Evolutionary conservation across 1,139 yeast genomes (phyloP).

Genomic region (Zygoascus hellenicus): DNA sequence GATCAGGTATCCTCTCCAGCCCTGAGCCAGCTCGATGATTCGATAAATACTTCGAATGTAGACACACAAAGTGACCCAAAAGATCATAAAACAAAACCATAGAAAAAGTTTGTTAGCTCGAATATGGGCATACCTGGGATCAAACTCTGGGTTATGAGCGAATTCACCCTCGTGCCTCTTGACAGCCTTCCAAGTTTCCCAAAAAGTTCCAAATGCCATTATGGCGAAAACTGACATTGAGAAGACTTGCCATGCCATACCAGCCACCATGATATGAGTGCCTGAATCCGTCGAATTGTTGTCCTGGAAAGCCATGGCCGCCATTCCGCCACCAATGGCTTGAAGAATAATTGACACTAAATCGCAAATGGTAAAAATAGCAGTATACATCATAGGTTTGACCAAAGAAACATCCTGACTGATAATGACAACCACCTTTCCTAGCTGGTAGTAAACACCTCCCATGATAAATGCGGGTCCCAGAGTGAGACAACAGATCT

Average conservation of each 20-base stretch:
- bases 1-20: conserved; percentile 69
- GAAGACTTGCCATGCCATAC: conserved; percentile 70
- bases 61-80: conserved; percentile 53
- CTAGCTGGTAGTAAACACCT: conserved; percentile 72
- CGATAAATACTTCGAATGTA: conserved; percentile 76
- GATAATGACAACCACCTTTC: conserved; percentile 64
- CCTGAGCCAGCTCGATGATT: conserved; percentile 70
- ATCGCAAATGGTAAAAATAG: conserved; percentile 62
- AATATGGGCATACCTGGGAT: conserved; percentile 39
- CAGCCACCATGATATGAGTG: conserved; percentile 73
- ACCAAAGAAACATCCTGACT: conserved; percentile 58
- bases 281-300: conserved; percentile 30
- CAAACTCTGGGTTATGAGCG: conserved; percentile 25
- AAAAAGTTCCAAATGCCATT: conserved; percentile 52
- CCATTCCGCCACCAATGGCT: conserved; percentile 78
- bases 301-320: conserved; percentile 48
- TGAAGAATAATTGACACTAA: conserved; percentile 65
- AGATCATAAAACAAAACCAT: conserved; percentile 27
- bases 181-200: conserved; percentile 38
- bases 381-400: conserved; percentile 71
- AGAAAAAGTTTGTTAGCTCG: conserved; percentile 41
- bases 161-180: conserved; percentile 7
- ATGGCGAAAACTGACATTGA: conserved; percentile 61
- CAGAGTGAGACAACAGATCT: conserved; percentile 64
- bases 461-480: conserved; percentile 91